phyloP scores from a whole-genome alignment of 345 rosid genomes.

The Brassica carinata region DNA sequence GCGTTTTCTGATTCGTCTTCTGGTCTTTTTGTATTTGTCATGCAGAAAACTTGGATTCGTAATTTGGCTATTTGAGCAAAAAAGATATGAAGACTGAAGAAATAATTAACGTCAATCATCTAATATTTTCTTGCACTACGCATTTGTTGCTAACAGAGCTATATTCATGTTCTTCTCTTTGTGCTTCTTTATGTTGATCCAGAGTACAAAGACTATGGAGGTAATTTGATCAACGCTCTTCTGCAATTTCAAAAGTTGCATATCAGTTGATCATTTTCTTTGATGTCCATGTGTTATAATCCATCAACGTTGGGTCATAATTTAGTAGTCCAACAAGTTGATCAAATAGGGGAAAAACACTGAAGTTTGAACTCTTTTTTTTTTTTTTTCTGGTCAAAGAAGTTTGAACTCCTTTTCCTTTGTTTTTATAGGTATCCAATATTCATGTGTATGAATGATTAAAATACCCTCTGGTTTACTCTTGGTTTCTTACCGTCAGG shows the following conservation, averaged over 20 bases:
- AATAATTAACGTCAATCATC: background rate
- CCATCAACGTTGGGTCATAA: background rate
- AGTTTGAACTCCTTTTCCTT: background rate
- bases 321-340: background rate
- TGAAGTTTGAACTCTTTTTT: background rate
- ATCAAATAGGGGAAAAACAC: background rate
- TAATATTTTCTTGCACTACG: background rate
- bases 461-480: background rate
- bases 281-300: background rate
- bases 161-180: background rate
- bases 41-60: background rate
- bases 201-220: background rate
- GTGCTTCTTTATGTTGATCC: background rate
- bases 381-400: too few relatives aligned
- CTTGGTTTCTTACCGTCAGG: background rate
- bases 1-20: background rate
- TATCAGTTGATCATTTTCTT: background rate
- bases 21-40: background rate
- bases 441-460: background rate
- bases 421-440: background rate
- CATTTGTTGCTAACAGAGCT: background rate
- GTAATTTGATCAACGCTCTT: background rate
- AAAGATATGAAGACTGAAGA: background rate
- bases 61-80: background rate
- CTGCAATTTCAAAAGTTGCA: background rate